phyloP scores from a whole-genome alignment of 768 basidiomycete species.

The Auricularia cornea region DNA sequence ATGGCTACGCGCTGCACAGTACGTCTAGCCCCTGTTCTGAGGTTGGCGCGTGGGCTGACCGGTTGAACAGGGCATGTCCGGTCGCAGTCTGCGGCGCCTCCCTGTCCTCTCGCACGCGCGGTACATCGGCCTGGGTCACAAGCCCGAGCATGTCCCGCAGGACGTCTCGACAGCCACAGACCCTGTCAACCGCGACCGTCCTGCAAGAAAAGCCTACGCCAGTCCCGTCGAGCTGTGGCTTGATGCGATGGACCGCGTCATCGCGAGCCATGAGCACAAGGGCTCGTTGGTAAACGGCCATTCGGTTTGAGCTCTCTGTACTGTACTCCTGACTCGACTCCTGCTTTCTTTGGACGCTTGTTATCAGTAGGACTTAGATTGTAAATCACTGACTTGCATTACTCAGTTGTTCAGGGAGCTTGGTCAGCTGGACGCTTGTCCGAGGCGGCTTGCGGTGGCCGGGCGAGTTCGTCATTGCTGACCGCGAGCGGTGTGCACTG shows the following conservation, averaged over 20 bases:
- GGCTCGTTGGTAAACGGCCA: neutral
- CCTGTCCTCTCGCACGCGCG: conserved; percentile 88
- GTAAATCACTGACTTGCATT: too few species aligned
- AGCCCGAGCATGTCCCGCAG: neutral
- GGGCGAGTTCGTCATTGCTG: too few species aligned
- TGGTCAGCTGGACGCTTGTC: too few species aligned
- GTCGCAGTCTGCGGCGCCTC: conserved; percentile 83
- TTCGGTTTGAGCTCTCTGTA: too few species aligned
- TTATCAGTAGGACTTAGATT: too few species aligned
- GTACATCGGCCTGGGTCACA: conserved; percentile 55
- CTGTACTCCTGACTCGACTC: too few species aligned
- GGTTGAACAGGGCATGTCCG: conserved; percentile 66
- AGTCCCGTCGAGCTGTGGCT: conserved; percentile 65
- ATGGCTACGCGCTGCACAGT: conserved; percentile 78
- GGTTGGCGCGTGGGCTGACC: too few species aligned
- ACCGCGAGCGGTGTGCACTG: too few species aligned
- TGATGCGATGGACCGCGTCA: conserved; percentile 72
- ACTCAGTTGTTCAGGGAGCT: too few species aligned
- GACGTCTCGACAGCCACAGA: neutral
- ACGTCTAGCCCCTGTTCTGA: conserved; percentile 21
- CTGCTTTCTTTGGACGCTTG: too few species aligned
- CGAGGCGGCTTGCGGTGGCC: too few species aligned
- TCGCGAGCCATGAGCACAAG: conserved; percentile 20
- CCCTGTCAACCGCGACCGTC: neutral
- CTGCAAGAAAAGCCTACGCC: conserved; percentile 2